A percentile compares a stretch with the other conserved stretches of the same genome.
Conservation (phyloP, 345 rosid species). For the Erodium maritimum region DNA sequence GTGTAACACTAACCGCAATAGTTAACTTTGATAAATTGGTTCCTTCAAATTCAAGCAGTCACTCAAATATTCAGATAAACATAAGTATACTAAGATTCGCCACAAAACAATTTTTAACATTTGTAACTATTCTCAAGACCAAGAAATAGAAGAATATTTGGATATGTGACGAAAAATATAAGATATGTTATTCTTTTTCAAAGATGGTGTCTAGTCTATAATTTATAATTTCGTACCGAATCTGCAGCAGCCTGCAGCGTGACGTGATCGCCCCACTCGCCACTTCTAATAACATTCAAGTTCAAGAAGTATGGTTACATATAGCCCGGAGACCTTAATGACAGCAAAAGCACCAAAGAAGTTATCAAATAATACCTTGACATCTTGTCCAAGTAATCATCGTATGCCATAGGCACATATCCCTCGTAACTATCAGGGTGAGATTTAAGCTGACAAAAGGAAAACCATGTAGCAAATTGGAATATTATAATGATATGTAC, state of each 20-base stretch:
- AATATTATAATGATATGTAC: background rate
- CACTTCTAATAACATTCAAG: slow-evolving; percentile 20
- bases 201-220: background rate
- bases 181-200: background rate
- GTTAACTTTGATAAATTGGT: background rate
- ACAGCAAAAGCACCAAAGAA: slow-evolving; percentile 6
- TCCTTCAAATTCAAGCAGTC: background rate
- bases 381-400: slow-evolving; percentile 58
- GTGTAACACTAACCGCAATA: too few relatives aligned
- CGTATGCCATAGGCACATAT: slow-evolving; percentile 70
- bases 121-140: background rate
- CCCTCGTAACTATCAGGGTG: slow-evolving; percentile 46
- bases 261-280: slow-evolving; percentile 49
- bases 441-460: slow-evolving; percentile 27
- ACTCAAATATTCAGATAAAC: background rate
- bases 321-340: background rate
- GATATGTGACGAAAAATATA: background rate
- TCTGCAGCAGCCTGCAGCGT: slow-evolving; percentile 49
- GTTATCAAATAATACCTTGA: slow-evolving; percentile 21
- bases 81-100: background rate
- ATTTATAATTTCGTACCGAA: slow-evolving; percentile 18
- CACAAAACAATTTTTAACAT: background rate
- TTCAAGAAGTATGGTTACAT: background rate
- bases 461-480: slow-evolving; percentile 3
- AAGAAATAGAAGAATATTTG: background rate